Conservation (phyloP, 2,329 filamentous ascomycete genomes). For the Hymenotorrendiella dingleyae region DNA sequence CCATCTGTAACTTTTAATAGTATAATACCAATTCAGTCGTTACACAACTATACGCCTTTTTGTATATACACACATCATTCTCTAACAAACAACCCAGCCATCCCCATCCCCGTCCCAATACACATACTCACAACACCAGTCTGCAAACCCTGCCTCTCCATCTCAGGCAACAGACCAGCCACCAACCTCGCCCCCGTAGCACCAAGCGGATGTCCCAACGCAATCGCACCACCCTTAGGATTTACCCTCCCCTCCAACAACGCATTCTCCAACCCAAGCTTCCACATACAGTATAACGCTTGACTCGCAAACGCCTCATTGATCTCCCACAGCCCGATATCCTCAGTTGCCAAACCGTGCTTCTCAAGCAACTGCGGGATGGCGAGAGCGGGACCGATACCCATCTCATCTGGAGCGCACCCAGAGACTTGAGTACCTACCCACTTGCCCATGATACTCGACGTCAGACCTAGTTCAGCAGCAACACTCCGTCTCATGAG, state of each 20-base stretch:
- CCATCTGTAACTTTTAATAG: too few relatives aligned
- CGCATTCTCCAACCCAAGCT: slow-evolving; percentile 58
- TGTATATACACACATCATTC: slow-evolving; percentile 39
- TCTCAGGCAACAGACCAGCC: slow-evolving; percentile 56
- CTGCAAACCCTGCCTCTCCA: slow-evolving; percentile 62
- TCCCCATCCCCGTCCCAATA: slow-evolving; percentile 75
- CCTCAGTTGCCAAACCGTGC: slow-evolving; percentile 58
- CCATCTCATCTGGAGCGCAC: slow-evolving; percentile 89
- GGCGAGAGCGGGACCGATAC: slow-evolving; percentile 77
- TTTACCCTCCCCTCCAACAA: slow-evolving; percentile 70
- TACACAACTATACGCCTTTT: neutral
- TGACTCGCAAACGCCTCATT: slow-evolving; percentile 76
- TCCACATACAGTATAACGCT: slow-evolving; percentile 63
- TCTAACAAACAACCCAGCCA: slow-evolving; percentile 61
- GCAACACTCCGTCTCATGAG: slow-evolving; percentile 83
- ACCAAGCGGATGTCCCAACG: slow-evolving; percentile 86
- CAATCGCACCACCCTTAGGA: slow-evolving; percentile 88
- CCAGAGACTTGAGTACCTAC: slow-evolving; percentile 70
- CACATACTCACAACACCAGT: slow-evolving; percentile 91
- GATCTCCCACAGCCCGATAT: slow-evolving; percentile 86
- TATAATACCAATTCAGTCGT: too few relatives aligned
- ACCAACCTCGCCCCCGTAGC: slow-evolving; percentile 81
- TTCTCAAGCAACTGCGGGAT: slow-evolving; percentile 75
- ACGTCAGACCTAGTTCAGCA: slow-evolving; percentile 61
- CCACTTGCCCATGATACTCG: slow-evolving; percentile 74